Percentiles rank a stretch among this genome's conserved stretches.
These are phyloP conservation scores for Effrenium voratum DNA, from an alignment of 73 alveolate genomes.

Conservation along the genomic window DNA sequence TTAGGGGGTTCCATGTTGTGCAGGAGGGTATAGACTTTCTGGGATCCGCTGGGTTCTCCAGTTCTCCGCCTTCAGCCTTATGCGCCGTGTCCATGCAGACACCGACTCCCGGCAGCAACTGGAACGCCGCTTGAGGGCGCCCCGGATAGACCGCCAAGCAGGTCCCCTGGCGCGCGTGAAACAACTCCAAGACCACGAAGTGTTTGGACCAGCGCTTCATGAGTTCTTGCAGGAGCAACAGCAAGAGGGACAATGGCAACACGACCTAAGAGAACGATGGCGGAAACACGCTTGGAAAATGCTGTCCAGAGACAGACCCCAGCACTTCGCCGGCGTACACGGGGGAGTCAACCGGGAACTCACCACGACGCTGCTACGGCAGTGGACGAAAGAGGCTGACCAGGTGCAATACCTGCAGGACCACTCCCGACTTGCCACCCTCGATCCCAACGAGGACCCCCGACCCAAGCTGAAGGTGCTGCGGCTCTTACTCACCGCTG, in stretches of 20 bases:
- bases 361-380: not conserved
- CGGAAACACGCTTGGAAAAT: not conserved
- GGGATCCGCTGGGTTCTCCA: no score
- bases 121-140: no score
- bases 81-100: no score
- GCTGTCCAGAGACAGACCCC: no score
- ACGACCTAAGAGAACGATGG: not conserved
- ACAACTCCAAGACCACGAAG: not conserved
- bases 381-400: not conserved
- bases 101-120: no score
- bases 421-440: not conserved
- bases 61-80: no score
- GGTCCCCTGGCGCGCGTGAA: not conserved
- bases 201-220: not conserved
- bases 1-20: no score
- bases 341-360: not conserved
- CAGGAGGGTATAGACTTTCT: no score
- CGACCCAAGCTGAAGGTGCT: not conserved
- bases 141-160: no score
- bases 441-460: no score
- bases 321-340: not conserved
- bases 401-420: not conserved
- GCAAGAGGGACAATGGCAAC: slow-evolving; percentile 15
- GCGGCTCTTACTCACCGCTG: no score
- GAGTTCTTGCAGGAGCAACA: not conserved